Conservation (phyloP, 1,139 yeast species). For the Candida tunisiensis region DNA sequence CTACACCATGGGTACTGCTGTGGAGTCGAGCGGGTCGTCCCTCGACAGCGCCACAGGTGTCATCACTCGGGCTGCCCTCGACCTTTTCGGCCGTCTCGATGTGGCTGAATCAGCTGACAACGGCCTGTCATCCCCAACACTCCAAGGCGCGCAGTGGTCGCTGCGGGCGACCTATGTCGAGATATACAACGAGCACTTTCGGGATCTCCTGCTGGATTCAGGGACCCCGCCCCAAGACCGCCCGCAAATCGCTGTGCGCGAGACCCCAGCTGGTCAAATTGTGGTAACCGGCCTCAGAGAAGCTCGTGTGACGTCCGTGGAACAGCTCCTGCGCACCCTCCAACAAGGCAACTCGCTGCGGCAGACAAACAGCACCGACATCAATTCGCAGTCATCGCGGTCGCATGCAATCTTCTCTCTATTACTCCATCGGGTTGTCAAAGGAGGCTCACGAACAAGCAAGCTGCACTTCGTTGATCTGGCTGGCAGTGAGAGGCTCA, state of each 20-base stretch:
- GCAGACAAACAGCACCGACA: conserved; percentile 13
- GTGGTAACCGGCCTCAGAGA: conserved; percentile 25
- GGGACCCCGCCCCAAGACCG: conserved; percentile 1
- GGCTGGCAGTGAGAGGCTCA: conserved; percentile 79
- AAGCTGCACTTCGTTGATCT: conserved; percentile 71
- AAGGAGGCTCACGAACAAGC: conserved; percentile 9
- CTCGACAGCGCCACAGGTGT: not conserved
- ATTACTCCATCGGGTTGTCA: conserved; percentile 8
- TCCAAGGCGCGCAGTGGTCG: conserved; percentile 23
- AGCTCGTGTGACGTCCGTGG: conserved; percentile 7
- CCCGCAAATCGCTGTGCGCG: conserved; percentile 45
- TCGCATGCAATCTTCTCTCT: conserved; percentile 14
- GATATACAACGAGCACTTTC: conserved; percentile 52
- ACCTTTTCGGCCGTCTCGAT: not conserved
- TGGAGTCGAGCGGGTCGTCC: not conserved
- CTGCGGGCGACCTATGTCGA: conserved; percentile 45
- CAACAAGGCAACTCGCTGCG: conserved; percentile 10
- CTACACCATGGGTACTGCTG: conserved; percentile 23
- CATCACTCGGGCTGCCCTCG: not conserved
- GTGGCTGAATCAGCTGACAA: not conserved
- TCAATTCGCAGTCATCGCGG: conserved; percentile 13
- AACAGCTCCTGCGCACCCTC: conserved; percentile 7
- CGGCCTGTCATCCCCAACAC: too few species aligned
- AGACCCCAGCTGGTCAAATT: conserved; percentile 31
- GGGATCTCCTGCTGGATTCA: conserved; percentile 31